These are phyloP conservation scores for Cryptosporidium meleagridis DNA, from an alignment of 169 alveolate genomes.

Conservation along the genomic window DNA sequence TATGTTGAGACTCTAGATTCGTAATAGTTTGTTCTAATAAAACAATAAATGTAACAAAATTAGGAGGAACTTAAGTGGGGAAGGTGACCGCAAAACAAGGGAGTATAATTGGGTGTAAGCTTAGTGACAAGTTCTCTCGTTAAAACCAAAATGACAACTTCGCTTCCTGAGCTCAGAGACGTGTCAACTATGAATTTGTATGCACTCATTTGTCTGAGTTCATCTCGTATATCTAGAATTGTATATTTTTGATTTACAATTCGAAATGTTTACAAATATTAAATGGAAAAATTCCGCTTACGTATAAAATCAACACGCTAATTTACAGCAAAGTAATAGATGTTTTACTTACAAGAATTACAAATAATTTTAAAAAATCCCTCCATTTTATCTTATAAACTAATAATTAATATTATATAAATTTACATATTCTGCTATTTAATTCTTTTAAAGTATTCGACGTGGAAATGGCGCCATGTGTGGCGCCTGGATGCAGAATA, in stretches of 20 bases:
- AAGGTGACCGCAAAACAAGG: background rate
- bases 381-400: background rate
- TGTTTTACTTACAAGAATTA: background rate
- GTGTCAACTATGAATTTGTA: background rate
- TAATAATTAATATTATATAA: background rate
- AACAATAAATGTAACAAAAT: no score
- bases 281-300: no score
- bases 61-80: background rate
- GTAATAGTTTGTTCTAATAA: background rate
- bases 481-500: slow-evolving; percentile 68
- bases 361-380: background rate
- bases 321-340: background rate
- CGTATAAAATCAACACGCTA: background rate
- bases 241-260: no score
- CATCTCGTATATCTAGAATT: background rate
- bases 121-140: no score
- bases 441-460: slow-evolving; percentile 11
- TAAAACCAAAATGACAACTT: no score
- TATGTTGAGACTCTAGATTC: no score
- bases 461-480: slow-evolving; percentile 57
- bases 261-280: no score
- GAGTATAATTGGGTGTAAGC: background rate
- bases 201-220: background rate
- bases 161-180: background rate
- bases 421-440: background rate